Evolutionary conservation across 345 rosid species (phyloP).

Genomic region (Brassica rapa): DNA sequence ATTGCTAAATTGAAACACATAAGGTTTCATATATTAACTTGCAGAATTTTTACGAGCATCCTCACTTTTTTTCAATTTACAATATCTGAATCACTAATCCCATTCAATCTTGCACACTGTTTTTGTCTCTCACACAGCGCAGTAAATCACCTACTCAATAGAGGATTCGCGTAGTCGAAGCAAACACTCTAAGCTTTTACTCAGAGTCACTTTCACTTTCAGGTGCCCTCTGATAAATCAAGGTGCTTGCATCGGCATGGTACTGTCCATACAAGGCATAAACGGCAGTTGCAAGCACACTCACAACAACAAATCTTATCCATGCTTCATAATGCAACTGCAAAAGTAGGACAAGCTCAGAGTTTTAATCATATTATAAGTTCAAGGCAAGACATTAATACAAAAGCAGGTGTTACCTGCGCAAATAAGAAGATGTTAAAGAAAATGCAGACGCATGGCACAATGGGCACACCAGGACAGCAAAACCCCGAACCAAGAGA

Average conservation of each 20-base stretch:
- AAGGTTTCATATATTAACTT: not conserved
- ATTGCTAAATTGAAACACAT: not conserved
- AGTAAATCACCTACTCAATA: not conserved
- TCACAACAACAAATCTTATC: constrained; percentile 76
- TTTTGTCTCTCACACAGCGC: not conserved
- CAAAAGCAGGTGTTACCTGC: constrained; percentile 57
- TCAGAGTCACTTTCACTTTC: constrained; percentile 37
- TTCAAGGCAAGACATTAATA: not conserved
- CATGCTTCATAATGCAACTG: constrained; percentile 95
- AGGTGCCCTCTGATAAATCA: constrained; percentile 63
- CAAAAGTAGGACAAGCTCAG: constrained; percentile 23
- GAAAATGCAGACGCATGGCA: constrained; percentile 82
- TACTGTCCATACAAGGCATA: constrained; percentile 87
- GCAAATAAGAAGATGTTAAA: constrained; percentile 93
- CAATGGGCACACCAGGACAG: constrained; percentile 85
- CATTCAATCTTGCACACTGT: constrained; percentile 2
- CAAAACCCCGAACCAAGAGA: constrained; percentile 75
- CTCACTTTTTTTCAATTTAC: constrained; percentile 1
- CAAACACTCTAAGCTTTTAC: constrained; percentile 6
- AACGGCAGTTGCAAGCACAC: constrained; percentile 56
- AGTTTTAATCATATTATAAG: constrained; percentile 14
- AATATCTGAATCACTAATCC: not conserved
- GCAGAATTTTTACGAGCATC: not conserved
- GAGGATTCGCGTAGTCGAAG: not conserved
- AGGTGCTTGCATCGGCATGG: constrained; percentile 64